Evolutionary conservation across 257 asterid species (phyloP).

Genomic region (Linderniella brevidens): DNA sequence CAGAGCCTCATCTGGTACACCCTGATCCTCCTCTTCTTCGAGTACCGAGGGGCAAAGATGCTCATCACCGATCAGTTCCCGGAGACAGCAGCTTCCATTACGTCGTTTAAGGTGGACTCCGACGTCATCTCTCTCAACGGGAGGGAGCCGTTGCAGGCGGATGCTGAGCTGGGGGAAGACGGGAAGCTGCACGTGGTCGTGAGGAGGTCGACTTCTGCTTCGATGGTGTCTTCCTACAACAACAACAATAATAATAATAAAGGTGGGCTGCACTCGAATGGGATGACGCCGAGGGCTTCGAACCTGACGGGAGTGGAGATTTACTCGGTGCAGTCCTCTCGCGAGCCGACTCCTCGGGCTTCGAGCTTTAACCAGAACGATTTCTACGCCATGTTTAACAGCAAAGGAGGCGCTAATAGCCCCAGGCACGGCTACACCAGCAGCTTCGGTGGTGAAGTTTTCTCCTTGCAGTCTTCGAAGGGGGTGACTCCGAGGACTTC

Average conservation of each 20-base stretch:
- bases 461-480: constrained; percentile 59
- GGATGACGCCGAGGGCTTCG: constrained; percentile 65
- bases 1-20: constrained; percentile 87
- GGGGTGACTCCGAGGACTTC: constrained; percentile 80
- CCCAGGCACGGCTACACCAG: constrained; percentile 62
- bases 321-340: constrained; percentile 70
- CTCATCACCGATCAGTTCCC: constrained; percentile 75
- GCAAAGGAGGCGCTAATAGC: constrained; percentile 53
- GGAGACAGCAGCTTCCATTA: constrained; percentile 67
- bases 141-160: constrained; percentile 71
- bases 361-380: constrained; percentile 79
- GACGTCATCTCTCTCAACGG: constrained; percentile 77
- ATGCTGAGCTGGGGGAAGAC: constrained; percentile 78
- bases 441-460: constrained; percentile 51
- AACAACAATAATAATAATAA: not conserved
- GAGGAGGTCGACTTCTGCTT: constrained; percentile 39
- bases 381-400: constrained; percentile 68
- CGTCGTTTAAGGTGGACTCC: constrained; percentile 66
- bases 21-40: constrained; percentile 65
- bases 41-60: constrained; percentile 62
- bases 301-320: constrained; percentile 82
- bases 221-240: constrained; percentile 33
- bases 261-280: constrained; percentile 27
- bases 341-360: constrained; percentile 79
- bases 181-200: constrained; percentile 82